phyloP scores from a whole-genome alignment of 2,329 filamentous ascomycete species.

The Claviceps arundinis region DNA sequence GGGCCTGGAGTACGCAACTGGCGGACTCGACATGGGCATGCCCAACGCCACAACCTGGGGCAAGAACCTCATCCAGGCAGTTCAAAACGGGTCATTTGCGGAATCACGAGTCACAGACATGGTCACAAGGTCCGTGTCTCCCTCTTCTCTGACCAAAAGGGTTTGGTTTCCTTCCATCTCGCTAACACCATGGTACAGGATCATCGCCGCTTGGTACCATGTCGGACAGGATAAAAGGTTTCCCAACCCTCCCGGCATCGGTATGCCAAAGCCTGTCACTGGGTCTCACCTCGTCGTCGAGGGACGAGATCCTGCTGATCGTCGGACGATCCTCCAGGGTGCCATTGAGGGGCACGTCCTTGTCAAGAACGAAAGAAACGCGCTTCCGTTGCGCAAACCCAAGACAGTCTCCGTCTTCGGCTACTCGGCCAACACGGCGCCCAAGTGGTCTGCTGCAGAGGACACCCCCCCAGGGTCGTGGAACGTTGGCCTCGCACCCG shows the following conservation, averaged over 20 bases:
- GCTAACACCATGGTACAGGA: slow-evolving; percentile 9
- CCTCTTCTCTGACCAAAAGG: too few relatives aligned
- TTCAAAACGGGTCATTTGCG: slow-evolving; percentile 45
- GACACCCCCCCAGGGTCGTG: background rate
- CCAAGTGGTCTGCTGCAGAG: background rate
- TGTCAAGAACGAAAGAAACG: slow-evolving; percentile 43
- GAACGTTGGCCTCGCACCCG: background rate
- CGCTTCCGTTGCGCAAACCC: slow-evolving; percentile 39
- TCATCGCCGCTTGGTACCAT: slow-evolving; percentile 42
- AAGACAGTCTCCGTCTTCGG: slow-evolving; percentile 43
- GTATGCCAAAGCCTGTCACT: slow-evolving; percentile 35
- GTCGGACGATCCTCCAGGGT: slow-evolving; percentile 32
- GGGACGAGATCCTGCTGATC: slow-evolving; percentile 33
- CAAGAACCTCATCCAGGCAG: slow-evolving; percentile 42
- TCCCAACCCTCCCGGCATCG: slow-evolving; percentile 31
- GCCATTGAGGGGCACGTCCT: slow-evolving; percentile 51
- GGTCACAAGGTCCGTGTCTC: slow-evolving; percentile 29
- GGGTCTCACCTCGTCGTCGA: slow-evolving; percentile 39
- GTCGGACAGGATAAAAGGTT: slow-evolving; percentile 37
- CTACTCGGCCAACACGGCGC: slow-evolving; percentile 38
- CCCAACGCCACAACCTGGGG: slow-evolving; percentile 31
- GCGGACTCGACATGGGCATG: slow-evolving; percentile 63
- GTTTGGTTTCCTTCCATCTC: background rate
- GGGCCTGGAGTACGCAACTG: slow-evolving; percentile 45
- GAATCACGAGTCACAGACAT: slow-evolving; percentile 45